phyloP scores from a whole-genome alignment of 768 basidiomycete genomes.

The Boletus vinaceobasis region DNA sequence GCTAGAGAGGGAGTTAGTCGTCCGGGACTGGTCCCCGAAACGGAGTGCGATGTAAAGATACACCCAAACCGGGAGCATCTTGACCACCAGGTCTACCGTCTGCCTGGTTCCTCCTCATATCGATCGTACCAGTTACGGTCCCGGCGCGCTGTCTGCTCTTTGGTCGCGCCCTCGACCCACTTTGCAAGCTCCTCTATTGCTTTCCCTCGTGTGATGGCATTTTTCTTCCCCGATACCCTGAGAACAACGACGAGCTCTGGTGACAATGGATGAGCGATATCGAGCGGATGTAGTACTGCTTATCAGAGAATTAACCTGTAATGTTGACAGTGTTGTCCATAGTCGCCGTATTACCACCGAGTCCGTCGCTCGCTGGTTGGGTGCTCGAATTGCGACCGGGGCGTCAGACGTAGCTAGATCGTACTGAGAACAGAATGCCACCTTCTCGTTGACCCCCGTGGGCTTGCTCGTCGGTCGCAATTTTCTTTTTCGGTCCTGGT shows the following conservation, averaged over 20 bases:
- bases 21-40: too few species aligned
- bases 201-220: conserved; percentile 74
- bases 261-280: conserved; percentile 71
- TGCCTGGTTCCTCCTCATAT: conserved; percentile 4
- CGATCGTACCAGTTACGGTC: conserved; percentile 11
- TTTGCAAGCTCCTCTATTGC: conserved; percentile 79
- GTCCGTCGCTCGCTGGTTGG: too few species aligned
- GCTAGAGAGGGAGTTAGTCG: conserved; percentile 38
- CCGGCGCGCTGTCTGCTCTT: conserved; percentile 42
- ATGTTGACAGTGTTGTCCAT: too few species aligned
- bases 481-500: too few species aligned
- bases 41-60: conserved; percentile 25
- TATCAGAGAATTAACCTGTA: too few species aligned
- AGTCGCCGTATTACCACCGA: too few species aligned
- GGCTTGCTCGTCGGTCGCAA: too few species aligned
- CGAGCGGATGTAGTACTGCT: conserved; percentile 58
- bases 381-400: too few species aligned
- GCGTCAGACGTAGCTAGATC: too few species aligned
- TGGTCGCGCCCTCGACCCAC: conserved; percentile 59
- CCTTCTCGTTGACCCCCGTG: too few species aligned
- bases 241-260: conserved; percentile 82
- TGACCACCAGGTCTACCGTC: conserved; percentile 36
- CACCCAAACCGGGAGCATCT: conserved; percentile 91
- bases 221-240: conserved; percentile 83
- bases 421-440: too few species aligned